Base-by-base conservation (phyloP, 2,329 filamentous ascomycete genomes). In the Metarhizium robertsii region DNA sequence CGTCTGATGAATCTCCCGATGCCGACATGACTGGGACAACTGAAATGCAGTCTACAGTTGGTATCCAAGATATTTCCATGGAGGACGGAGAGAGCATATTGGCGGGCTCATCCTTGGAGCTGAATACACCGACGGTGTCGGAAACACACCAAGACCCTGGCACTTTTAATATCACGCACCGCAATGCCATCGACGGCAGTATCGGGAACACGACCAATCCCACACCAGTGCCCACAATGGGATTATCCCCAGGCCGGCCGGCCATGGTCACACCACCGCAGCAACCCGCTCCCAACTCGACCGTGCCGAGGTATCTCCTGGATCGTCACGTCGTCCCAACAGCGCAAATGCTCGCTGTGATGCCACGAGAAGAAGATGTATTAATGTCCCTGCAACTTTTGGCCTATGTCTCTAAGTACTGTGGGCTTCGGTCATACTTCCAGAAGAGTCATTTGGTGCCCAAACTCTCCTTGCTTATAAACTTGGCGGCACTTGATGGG, bases 341-440 rank as follows among this genome's bases (percentile, higher is more conserved):
- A 65, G 81, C 87, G 16, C 85, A 87, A 62, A 86, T 95, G 63
- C 76, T 96, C 36, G 89, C 92, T 32, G 87, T 91, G 11, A 95
- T 97, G 88, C 94, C 94, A 10, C 85, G 94, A 52, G 94, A 99
- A 64, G 94, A 99, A 70, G 94, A 99, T 65, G 94, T 99, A 2
- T 78, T 99, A 60, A 96, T 99, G 92, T 96, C 94, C 6, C 79
- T 99, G 42, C 94, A 99, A 71, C 82, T 99, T 20, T 81, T 99
- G 49, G 94, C 94, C 16, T 99, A 99, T 69, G 92, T 99, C 55
- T 96, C 92, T 29, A 99, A 99, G 71, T 99, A 99, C 73, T 97
- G 94, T 78, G 95, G 95, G 64, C 81, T 99, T 34, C 85, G 94
- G 18, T 87, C 90, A 4, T 99, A 96, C 71, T 99, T 99, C 70